phyloP scores from a whole-genome alignment of 2,329 filamentous ascomycete genomes.

The Aureobasidium uvarum region DNA sequence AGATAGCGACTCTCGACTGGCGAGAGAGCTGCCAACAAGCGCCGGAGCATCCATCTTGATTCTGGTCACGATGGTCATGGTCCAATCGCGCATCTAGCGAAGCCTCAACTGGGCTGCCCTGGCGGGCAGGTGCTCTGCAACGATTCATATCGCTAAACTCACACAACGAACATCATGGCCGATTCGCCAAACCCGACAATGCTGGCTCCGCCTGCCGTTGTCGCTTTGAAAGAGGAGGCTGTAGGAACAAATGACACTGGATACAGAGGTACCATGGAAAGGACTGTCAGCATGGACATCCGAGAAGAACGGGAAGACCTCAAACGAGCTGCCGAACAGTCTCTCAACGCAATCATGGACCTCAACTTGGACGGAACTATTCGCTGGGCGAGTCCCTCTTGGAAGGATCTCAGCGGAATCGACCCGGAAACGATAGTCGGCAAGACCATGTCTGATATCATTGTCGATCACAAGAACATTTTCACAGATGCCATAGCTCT shows the following conservation, averaged over 20 bases:
- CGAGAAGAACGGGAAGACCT: conserved; percentile 90
- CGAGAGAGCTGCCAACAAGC: conserved; percentile 1
- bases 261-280: conserved; percentile 48
- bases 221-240: conserved; percentile 45
- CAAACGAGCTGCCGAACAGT: conserved; percentile 93
- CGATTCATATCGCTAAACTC: background rate
- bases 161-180: conserved; percentile 17
- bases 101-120: conserved; percentile 27
- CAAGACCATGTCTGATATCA: conserved; percentile 73
- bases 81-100: conserved; percentile 17
- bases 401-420: conserved; percentile 89
- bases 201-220: conserved; percentile 47
- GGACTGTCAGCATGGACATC: conserved; percentile 80
- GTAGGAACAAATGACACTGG: conserved; percentile 27
- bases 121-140: conserved; percentile 27
- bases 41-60: conserved; percentile 25
- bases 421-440: conserved; percentile 69
- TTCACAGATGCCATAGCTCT: conserved; percentile 83
- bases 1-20: background rate
- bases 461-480: conserved; percentile 74
- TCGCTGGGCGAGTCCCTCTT: conserved; percentile 95
- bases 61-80: conserved; percentile 28
- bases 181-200: conserved; percentile 29
- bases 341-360: conserved; percentile 93
- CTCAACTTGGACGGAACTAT: conserved; percentile 85